phyloP scores from a whole-genome alignment of 1,284 basidiomycete genomes.

The Takashimella tepidaria region DNA sequence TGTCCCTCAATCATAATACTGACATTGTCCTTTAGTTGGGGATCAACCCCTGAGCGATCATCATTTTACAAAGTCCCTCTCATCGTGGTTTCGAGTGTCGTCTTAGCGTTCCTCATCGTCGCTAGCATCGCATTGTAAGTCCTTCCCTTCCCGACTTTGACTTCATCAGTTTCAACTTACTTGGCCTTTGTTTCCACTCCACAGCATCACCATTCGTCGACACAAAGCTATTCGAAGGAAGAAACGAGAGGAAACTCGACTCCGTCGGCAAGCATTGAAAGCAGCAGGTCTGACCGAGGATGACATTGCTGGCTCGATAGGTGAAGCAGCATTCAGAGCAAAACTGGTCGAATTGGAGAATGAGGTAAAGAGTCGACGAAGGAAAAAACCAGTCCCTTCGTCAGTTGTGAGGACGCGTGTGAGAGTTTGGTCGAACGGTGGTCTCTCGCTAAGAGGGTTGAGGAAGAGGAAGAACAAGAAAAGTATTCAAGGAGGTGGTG shows the following conservation, averaged over 20 bases:
- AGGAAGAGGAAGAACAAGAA: slow-evolving; percentile 6
- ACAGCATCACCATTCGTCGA: slow-evolving; percentile 34
- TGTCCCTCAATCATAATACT: background rate
- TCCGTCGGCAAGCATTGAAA: slow-evolving; percentile 35
- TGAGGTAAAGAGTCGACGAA: slow-evolving; percentile 11
- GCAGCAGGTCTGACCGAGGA: slow-evolving; percentile 38
- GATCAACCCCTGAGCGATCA: slow-evolving; percentile 28
- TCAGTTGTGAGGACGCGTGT: slow-evolving; percentile 33
- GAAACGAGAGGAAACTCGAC: slow-evolving; percentile 35
- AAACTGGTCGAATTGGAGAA: slow-evolving; percentile 33
- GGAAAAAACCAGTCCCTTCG: slow-evolving; percentile 18
- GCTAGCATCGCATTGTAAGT: slow-evolving; percentile 38
- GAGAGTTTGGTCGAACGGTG: slow-evolving; percentile 29
- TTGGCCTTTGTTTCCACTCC: background rate
- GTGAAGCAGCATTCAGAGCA: slow-evolving; percentile 26
- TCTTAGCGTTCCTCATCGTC: slow-evolving; percentile 41
- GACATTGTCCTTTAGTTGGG: slow-evolving; percentile 28
- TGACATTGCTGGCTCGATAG: slow-evolving; percentile 17
- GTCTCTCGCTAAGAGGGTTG: background rate
- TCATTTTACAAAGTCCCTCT: slow-evolving; percentile 43
- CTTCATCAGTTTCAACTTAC: background rate
- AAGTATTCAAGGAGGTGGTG: slow-evolving; percentile 10
- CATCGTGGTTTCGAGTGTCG: slow-evolving; percentile 41
- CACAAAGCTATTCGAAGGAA: slow-evolving; percentile 33
- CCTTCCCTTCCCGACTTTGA: background rate